Percentiles rank a stretch among this genome's conserved stretches.
Evolutionary conservation across 169 alveolate species (phyloP).

Genomic region (Eimeria maxima): DNA sequence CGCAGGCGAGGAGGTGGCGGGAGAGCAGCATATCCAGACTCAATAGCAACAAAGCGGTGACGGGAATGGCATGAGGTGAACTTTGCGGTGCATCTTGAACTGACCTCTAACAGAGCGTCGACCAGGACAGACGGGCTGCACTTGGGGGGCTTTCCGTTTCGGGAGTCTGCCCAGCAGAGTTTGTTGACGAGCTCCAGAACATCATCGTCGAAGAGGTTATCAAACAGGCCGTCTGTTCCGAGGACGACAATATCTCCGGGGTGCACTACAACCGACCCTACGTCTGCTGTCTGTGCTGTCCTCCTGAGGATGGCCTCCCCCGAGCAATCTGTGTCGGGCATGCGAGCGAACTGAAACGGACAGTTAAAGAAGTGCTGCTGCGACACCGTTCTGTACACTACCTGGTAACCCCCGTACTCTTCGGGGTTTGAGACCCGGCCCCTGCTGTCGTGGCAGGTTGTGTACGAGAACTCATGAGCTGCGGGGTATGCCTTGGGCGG

Average conservation of each 20-base stretch:
- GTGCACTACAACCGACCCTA: constrained; percentile 80
- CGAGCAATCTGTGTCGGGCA: constrained; percentile 88
- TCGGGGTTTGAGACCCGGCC: constrained; percentile 51
- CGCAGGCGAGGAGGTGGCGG: constrained; percentile 12
- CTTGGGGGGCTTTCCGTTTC: constrained; percentile 66
- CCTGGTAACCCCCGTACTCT: constrained; percentile 84
- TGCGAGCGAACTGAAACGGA: constrained; percentile 90
- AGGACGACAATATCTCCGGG: constrained; percentile 90
- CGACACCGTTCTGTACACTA: constrained; percentile 85
- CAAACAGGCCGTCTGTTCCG: constrained; percentile 93
- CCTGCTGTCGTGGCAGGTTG: constrained; percentile 53
- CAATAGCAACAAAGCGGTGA: not conserved
- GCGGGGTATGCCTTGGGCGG: constrained; percentile 67
- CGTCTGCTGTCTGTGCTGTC: constrained; percentile 85
- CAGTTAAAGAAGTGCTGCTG: constrained; percentile 91
- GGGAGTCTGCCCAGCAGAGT: constrained; percentile 51
- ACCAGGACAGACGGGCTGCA: constrained; percentile 75
- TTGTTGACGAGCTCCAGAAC: constrained; percentile 87
- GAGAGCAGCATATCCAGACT: not conserved
- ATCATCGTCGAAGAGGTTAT: constrained; percentile 90
- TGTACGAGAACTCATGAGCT: constrained; percentile 42
- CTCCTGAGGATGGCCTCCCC: constrained; percentile 84
- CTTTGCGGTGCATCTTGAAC: not conserved
- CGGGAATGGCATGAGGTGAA: not conserved
- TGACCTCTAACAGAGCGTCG: constrained; percentile 77